Conservation (phyloP, 176 grass and related monocot species). For the Elymus sibiricus region DNA sequence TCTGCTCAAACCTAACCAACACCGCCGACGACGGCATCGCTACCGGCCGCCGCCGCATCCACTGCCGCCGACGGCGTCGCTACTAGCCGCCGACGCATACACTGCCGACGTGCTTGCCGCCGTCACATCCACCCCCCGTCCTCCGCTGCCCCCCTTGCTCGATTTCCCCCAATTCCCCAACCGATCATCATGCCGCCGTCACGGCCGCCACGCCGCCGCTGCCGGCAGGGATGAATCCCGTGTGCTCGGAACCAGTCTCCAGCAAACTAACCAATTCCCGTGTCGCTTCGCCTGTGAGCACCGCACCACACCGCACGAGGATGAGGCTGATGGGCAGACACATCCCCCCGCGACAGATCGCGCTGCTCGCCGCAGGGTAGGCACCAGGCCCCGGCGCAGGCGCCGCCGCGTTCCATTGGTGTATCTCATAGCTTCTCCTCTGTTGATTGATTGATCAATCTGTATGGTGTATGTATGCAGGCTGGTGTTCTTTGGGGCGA, state of each 20-base stretch:
- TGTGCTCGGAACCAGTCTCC: too few relatives aligned
- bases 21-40: too few relatives aligned
- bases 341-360: constrained; percentile 55
- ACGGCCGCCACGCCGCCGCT: background rate
- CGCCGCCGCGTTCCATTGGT: too few relatives aligned
- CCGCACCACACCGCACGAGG: background rate
- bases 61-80: too few relatives aligned
- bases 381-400: background rate
- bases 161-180: background rate
- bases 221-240: too few relatives aligned
- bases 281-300: background rate
- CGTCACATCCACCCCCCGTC: too few relatives aligned
- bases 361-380: constrained; percentile 52
- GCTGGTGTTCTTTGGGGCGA: constrained; percentile 65
- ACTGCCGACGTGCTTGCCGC: too few relatives aligned
- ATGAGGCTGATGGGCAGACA: constrained; percentile 66
- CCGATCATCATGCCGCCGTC: background rate
- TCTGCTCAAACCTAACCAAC: too few relatives aligned
- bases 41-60: too few relatives aligned
- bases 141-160: too few relatives aligned
- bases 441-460: background rate
- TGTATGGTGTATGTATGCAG: constrained; percentile 10
- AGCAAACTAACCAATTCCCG: too few relatives aligned
- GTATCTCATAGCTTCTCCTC: background rate
- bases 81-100: too few relatives aligned